A percentile compares a stretch with the other conserved stretches of the same genome.
Evolutionary conservation across 192 early-diverging fungal species (phyloP).

Genomic region (Mortierella alpina): DNA sequence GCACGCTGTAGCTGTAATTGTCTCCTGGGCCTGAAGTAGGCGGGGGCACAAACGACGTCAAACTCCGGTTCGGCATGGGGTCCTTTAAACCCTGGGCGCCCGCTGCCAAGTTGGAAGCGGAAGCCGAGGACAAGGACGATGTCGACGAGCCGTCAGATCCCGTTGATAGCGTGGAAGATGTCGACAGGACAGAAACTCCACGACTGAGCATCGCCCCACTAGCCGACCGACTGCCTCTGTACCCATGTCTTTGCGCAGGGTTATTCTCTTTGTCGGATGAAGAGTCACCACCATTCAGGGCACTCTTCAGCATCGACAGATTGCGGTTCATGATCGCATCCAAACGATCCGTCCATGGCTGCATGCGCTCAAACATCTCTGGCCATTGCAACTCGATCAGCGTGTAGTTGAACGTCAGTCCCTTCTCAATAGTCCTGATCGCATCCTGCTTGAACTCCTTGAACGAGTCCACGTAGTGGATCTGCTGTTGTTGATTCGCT

Average conservation of each 20-base stretch:
- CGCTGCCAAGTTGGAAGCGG: neutral
- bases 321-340: slow-evolving; percentile 17
- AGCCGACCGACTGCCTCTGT: neutral
- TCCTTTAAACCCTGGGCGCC: neutral
- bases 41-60: neutral
- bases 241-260: too few relatives aligned
- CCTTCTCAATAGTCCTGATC: slow-evolving; percentile 23
- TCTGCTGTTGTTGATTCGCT: neutral
- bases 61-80: neutral
- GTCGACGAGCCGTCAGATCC: slow-evolving; percentile 12
- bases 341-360: slow-evolving; percentile 23
- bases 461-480: slow-evolving; percentile 35
- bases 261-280: neutral
- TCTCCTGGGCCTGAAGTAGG: neutral
- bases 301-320: slow-evolving; percentile 5
- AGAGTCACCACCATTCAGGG: neutral
- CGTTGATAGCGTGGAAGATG: slow-evolving; percentile 15
- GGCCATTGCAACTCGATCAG: slow-evolving; percentile 44
- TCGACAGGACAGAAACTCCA: slow-evolving; percentile 19
- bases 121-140: slow-evolving; percentile 13
- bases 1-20: slow-evolving; percentile 2
- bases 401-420: slow-evolving; percentile 21
- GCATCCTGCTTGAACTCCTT: slow-evolving; percentile 27
- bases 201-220: slow-evolving; percentile 4
- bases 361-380: slow-evolving; percentile 34